These are phyloP conservation scores for Colletotrichum horii DNA, from an alignment of 2,329 filamentous ascomycete species.

Conservation along the genomic window DNA sequence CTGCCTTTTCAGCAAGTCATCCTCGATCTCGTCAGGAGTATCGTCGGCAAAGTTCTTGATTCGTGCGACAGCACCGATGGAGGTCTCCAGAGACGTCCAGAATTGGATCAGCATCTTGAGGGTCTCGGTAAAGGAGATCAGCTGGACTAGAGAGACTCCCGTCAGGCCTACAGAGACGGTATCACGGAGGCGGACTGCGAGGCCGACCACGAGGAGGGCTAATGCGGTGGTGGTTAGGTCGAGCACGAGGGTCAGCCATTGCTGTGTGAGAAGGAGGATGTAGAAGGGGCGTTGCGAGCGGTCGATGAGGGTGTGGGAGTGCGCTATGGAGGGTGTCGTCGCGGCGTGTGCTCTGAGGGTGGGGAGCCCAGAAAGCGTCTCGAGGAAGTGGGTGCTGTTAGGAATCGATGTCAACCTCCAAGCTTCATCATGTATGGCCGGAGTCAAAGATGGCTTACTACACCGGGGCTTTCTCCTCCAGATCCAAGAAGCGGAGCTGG, in stretches of 20 bases:
- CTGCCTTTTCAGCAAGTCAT: not conserved
- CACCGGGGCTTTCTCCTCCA: constrained; percentile 46
- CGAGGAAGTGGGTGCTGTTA: constrained; percentile 40
- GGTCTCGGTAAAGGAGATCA: constrained; percentile 37
- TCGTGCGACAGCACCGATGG: constrained; percentile 31
- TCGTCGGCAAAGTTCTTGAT: constrained; percentile 32
- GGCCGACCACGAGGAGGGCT: constrained; percentile 49
- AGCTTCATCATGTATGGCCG: not conserved
- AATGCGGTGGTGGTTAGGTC: constrained; percentile 53
- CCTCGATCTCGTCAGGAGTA: constrained; percentile 32
- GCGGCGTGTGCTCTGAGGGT: constrained; percentile 62
- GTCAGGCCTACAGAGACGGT: constrained; percentile 21
- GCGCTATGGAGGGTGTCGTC: constrained; percentile 44
- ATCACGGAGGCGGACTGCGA: constrained; percentile 39
- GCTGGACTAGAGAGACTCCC: constrained; percentile 31
- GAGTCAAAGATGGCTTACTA: constrained; percentile 34
- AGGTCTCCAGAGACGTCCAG: constrained; percentile 35
- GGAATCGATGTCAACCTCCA: not conserved
- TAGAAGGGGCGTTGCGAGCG: constrained; percentile 63
- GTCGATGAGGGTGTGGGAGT: constrained; percentile 54
- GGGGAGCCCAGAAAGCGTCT: constrained; percentile 51
- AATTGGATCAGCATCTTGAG: constrained; percentile 38
- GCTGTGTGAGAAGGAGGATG: constrained; percentile 59
- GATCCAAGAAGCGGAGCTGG: constrained; percentile 45
- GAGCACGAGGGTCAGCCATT: constrained; percentile 60